Base-by-base conservation (phyloP, 108 stramenopile genomes). In the Fragilariopsis cylindrus region DNA sequence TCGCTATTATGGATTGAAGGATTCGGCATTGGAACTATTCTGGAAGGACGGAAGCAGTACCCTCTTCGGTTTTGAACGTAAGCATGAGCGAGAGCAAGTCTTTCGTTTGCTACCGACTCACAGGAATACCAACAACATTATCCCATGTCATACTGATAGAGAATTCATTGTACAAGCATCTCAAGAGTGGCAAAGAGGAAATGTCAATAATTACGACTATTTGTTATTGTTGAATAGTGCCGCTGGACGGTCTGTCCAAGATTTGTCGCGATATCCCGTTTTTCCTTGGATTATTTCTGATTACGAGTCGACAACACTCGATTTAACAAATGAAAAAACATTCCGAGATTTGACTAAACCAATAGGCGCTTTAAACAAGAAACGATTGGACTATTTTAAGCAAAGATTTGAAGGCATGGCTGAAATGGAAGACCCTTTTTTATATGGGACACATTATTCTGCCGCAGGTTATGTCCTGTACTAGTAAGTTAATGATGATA, bases 401-500 rank as follows among this genome's bases (percentile, higher is more conserved):
- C 87, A 86, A 56, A 91, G 99, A 12, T 90, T 89, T 66, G 75
- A 95, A 54, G 72, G 87, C 42, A 92, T 96, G 92, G 77, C 78
- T 44, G 85, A 84, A 48, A 76, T 86, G 79, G 86, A 78, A 43
- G 88, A 86, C 56, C 84, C 90, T 5, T 97, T 98, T 66, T 81
- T 98, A 76, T 98, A 96, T 78, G 98, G 98, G 18, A 97, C 98
- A 30, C 91, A 99, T 79, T 99, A 97, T 81, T 91, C 89, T 8
- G 94, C 97, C 40, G 96, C 97, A 47, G 98, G 96, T n/a, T 99
- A 98, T 76, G 97, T 98, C n/a, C 74, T 99, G 65, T 99, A 91
- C 82, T 99, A 63, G 62, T 63, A 40, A 63, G 62, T 63, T 0
- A 21, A 12, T 30, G 16, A 30, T 21, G 30, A 30, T 11, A 9